Conservation (phyloP, 2,329 filamentous ascomycete genomes). For the Zasmidium angulare region DNA sequence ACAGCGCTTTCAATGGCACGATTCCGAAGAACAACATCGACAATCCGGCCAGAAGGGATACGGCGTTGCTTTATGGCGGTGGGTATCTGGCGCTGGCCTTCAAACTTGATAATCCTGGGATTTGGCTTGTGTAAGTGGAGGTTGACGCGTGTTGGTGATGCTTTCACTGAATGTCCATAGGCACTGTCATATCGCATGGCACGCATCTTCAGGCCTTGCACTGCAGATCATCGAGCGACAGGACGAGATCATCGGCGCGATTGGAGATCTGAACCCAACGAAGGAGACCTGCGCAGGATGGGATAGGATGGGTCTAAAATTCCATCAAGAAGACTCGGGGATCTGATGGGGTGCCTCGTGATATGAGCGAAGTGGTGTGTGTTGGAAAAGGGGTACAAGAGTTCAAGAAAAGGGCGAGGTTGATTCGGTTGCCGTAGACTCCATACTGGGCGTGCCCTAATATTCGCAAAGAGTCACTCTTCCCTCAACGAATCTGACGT, state of each 20-base stretch:
- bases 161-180: conserved; percentile 1
- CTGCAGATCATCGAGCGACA: conserved; percentile 27
- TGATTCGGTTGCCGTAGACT: neutral
- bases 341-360: conserved; percentile 10
- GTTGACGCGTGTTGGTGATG: neutral
- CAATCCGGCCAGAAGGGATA: conserved; percentile 51
- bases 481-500: neutral
- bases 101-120: conserved; percentile 52
- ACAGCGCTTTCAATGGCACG: conserved; percentile 22
- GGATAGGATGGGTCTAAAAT: conserved; percentile 15
- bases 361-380: too few relatives aligned
- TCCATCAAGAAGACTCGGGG: conserved; percentile 18
- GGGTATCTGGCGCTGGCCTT: conserved; percentile 53
- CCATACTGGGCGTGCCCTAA: neutral
- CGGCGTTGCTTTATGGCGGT: conserved; percentile 43
- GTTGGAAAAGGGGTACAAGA: too few relatives aligned
- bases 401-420: neutral
- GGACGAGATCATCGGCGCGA: conserved; percentile 19
- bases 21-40: conserved; percentile 33
- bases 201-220: conserved; percentile 26
- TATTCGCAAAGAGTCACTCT: neutral
- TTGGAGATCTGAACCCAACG: conserved; percentile 12
- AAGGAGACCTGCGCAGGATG: conserved; percentile 15
- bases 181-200: conserved; percentile 29
- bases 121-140: conserved; percentile 42